These are phyloP conservation scores for Botrytis deweyae DNA, from an alignment of 2,329 filamentous ascomycete species.

Conservation along the genomic window DNA sequence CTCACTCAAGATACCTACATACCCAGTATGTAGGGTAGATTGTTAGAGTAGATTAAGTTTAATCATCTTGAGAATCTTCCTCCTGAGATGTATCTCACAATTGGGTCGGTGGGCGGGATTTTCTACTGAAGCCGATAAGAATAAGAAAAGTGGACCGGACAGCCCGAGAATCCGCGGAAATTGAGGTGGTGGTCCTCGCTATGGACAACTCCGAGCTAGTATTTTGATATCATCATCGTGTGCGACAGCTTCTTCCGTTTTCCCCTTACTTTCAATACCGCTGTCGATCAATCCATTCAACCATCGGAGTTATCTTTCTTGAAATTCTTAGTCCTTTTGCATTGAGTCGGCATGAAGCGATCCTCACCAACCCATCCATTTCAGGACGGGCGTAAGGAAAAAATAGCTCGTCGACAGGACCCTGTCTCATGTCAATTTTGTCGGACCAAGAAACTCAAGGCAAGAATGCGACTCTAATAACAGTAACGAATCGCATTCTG, in stretches of 20 bases:
- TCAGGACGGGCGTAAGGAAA: constrained; percentile 2
- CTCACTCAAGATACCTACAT: too few relatives aligned
- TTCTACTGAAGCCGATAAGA: background rate
- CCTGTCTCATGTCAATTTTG: constrained; percentile 35
- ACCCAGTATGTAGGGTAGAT: background rate
- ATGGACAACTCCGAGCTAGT: background rate
- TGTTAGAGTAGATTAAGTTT: background rate
- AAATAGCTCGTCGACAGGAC: constrained; percentile 29
- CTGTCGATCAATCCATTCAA: background rate
- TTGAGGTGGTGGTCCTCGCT: background rate
- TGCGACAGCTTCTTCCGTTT: background rate
- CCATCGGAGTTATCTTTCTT: background rate
- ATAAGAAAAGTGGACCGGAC: background rate
- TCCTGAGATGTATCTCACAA: background rate
- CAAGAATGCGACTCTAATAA: background rate
- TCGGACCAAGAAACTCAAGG: constrained; percentile 29
- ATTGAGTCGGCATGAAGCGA: constrained; percentile 6
- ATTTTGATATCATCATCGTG: background rate
- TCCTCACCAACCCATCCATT: background rate
- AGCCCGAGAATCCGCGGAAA: background rate
- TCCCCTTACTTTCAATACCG: too few relatives aligned
- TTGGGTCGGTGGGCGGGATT: background rate
- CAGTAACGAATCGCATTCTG: background rate
- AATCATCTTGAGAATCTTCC: background rate
- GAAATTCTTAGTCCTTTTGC: too few relatives aligned